A percentile compares a stretch with the other conserved stretches of the same genome.
phyloP scores from a whole-genome alignment of 2,329 filamentous ascomycete species.

The Acrodontium crateriforme region DNA sequence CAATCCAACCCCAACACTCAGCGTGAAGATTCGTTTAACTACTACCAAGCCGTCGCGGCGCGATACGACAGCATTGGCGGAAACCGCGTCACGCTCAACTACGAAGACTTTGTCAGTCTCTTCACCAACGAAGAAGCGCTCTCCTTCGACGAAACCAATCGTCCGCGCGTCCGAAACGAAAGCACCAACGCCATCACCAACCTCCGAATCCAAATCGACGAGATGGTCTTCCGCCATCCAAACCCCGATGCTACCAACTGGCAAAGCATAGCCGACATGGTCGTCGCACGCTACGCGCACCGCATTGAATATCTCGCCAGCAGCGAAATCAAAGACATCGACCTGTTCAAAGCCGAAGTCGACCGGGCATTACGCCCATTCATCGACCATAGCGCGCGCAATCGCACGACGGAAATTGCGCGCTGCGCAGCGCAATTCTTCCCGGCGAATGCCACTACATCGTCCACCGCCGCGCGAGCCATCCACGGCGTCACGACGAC shows the following conservation, averaged over 20 bases:
- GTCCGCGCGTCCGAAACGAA: constrained; percentile 28
- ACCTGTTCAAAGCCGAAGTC: constrained; percentile 16
- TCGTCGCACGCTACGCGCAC: constrained; percentile 48
- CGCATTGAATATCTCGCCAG: constrained; percentile 32
- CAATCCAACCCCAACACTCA: constrained; percentile 4
- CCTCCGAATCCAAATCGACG: constrained; percentile 32
- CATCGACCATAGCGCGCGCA: constrained; percentile 24
- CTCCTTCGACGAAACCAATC: constrained; percentile 17
- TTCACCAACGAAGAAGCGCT: constrained; percentile 28
- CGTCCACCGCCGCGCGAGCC: constrained; percentile 18
- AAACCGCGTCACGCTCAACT: constrained; percentile 31
- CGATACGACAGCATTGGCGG: constrained; percentile 33
- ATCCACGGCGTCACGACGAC: constrained; percentile 18
- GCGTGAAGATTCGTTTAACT: constrained; percentile 17
- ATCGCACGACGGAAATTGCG: constrained; percentile 26
- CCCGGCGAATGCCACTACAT: constrained; percentile 8
- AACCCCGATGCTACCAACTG: constrained; percentile 35
- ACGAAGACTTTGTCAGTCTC: constrained; percentile 35
- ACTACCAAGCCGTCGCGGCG: constrained; percentile 27
- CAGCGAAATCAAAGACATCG: constrained; percentile 9
- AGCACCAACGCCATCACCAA: constrained; percentile 20
- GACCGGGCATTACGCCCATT: constrained; percentile 23
- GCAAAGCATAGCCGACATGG: constrained; percentile 53
- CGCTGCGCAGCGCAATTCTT: constrained; percentile 36
- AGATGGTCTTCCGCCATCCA: constrained; percentile 25